Evolutionary conservation across 2,329 filamentous ascomycete species (phyloP), one percentile per base, ranked within the genome.

Genomic region (Calonectria hawksworthii): DNA sequence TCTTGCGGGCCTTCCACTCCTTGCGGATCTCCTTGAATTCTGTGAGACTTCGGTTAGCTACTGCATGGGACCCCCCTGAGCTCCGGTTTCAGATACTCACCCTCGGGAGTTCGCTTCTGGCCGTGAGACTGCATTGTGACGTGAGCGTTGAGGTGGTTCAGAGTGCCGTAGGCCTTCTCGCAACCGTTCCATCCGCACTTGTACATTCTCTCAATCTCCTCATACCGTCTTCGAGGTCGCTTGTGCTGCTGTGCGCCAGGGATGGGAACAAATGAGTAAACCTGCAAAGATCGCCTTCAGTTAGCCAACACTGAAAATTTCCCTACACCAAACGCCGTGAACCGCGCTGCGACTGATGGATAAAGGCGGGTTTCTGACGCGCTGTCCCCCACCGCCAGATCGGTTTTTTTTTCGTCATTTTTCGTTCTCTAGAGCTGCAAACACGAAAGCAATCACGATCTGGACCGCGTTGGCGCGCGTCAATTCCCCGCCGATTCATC

Each of bases 141-240:
- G 83, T 99, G 97, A 50, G 97, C 97, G 83, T 99, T 99, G 80
- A 99, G 86, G 84, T 99, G 97, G 85, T 99, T 99, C 76, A 99
- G 87, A 63, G 97, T 99, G 74, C 97, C 97, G 80, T 99, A 99
- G 3, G 97, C 97, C 87, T 99, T 99, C 86, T 99, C 97, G 83
- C 97, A 99, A 11, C 96, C 96, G 78, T 98, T 96, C 95, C 96
- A 99, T 32, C 96, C 97, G 83, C 97, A 99, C 86, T 99, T 99
- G 89, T 99, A 99, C 97, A 99, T 99, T 83, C 97, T 93, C 88
- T 99, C 97, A 81, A 99, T 99, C 85, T 99, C 97, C 86, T 99
- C 97, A 82, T 98, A 99, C 69, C 97, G 92, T 81, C 97, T 91
- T 77, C 97, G 92, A 16, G 97, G 97, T 73, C 97, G 93, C 89